Base-by-base conservation (phyloP, 2,329 filamentous ascomycete genomes). In the Fusarium falciforme region DNA sequence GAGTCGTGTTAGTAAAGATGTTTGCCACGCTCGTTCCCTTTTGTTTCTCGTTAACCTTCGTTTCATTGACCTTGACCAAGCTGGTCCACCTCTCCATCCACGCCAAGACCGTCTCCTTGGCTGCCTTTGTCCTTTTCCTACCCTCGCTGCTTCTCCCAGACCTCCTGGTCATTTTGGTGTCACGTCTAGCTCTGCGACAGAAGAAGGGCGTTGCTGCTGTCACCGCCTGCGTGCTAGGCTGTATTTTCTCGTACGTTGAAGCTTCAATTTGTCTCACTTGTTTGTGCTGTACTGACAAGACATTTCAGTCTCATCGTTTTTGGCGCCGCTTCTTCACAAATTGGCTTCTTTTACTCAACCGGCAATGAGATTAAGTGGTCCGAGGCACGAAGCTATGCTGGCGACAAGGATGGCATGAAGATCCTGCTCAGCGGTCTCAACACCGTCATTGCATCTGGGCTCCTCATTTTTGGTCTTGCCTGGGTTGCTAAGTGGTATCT, bases 321-420 rank as follows among this genome's bases (percentile, higher is more conserved):
- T 6, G 76, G 73, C 47, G 80, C 79, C 10, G 80, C 80, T 44
- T 73, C 80, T 2, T 80, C 80, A 5, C 79, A 81, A 29, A 62
- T 81, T 17, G 79, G 80, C 35, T 82, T 82, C 75, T 82, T 73
- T 59, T 79, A 75, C 64, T 68, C 78, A 20, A 80, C 80, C 0
- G 80, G 80, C 16, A 80, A 80, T 33, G 79, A 81, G 55, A 66
- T 82, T 10, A 76, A 80, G 35, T 82, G 80, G 80, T 69, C 72
- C 1, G 80, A 82, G 60, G 80, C 78, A 1, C 60, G 72, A 27
- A 65, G 75, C 16, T 80, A 81, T 42, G 79, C 81, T 31, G 66
- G 74, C 17, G 79, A 80, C 58, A 67, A 76, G 35, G 79, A 82
- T 58, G 79, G 76, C 54, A 74, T 80, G 62, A 81, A 80, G 68